These are phyloP conservation scores for Trifolium repens DNA, from an alignment of 306 rosid species.

Conservation along the genomic window DNA sequence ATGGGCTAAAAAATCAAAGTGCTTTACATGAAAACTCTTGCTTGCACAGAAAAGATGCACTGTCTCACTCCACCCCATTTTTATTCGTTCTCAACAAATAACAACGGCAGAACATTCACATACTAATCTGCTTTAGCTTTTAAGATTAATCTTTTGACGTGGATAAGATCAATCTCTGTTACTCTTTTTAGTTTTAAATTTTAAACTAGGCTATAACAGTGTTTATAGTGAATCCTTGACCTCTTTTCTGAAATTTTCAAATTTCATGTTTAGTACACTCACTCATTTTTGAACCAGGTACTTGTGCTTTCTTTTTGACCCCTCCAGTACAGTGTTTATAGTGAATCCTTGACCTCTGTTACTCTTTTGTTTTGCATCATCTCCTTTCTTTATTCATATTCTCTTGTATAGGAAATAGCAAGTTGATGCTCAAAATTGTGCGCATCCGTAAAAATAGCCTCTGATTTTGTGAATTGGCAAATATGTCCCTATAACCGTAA, in stretches of 20 bases:
- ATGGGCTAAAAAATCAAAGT: conserved; percentile 10
- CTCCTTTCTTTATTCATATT: not conserved
- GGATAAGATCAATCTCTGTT: conserved; percentile 28
- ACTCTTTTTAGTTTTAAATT: conserved; percentile 15
- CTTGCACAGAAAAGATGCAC: conserved; percentile 20
- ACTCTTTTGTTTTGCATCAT: not conserved
- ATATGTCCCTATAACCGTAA: not conserved
- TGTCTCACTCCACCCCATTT: conserved; percentile 4
- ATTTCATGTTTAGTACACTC: not conserved
- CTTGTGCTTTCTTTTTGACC: not conserved
- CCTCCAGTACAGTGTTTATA: not conserved
- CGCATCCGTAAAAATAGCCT: not conserved
- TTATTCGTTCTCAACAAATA: conserved; percentile 23
- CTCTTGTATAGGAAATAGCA: not conserved
- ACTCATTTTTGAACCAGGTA: not conserved
- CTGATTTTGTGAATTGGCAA: not conserved
- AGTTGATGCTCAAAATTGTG: not conserved
- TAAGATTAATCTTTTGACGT: conserved; percentile 39
- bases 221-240: conserved; percentile 27
- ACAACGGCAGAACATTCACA: conserved; percentile 18
- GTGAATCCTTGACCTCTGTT: no score
- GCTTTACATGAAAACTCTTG: conserved; percentile 39
- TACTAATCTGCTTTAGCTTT: conserved; percentile 29
- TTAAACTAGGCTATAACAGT: not conserved
- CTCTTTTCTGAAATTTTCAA: conserved; percentile 4